A percentile compares a stretch with the other conserved stretches of the same genome.
Evolutionary conservation across 371 early-diverging fungal species (phyloP).

Genomic region (Rhizomucor pusillus): DNA sequence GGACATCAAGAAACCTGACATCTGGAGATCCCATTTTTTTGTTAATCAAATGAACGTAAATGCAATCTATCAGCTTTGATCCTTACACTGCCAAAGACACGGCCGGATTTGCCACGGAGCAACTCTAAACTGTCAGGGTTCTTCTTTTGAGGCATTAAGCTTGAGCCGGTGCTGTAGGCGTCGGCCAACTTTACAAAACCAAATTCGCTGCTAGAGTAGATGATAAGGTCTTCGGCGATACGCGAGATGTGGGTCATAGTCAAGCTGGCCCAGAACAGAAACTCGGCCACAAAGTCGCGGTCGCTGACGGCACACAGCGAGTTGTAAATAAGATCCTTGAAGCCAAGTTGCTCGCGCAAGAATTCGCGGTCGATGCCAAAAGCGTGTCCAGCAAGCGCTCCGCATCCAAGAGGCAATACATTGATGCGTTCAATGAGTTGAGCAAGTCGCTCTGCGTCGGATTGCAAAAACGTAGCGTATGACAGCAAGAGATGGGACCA

Average conservation of each 20-base stretch:
- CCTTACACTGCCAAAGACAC: constrained; percentile 87
- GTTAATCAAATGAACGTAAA: background rate
- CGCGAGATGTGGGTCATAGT: constrained; percentile 91
- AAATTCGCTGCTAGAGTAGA: constrained; percentile 90
- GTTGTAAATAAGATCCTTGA: constrained; percentile 82
- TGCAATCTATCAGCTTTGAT: background rate
- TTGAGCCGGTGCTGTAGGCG: constrained; percentile 95
- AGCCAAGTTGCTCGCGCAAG: constrained; percentile 86
- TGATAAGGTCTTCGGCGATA: constrained; percentile 94
- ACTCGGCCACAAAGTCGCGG: constrained; percentile 96
- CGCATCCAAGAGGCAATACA: constrained; percentile 87
- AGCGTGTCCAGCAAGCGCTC: constrained; percentile 97
- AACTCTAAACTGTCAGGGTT: constrained; percentile 96
- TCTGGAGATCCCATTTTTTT: constrained; percentile 29
- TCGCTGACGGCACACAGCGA: constrained; percentile 89
- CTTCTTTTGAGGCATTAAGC: constrained; percentile 99
- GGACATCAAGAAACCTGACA: constrained; percentile 96
- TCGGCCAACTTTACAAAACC: constrained; percentile 92
- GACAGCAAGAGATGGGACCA: constrained; percentile 91
- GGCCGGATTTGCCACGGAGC: constrained; percentile 94
- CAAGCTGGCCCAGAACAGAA: constrained; percentile 86
- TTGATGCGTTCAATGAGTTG: constrained; percentile 81
- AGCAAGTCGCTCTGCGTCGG: constrained; percentile 81
- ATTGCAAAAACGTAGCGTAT: constrained; percentile 88
- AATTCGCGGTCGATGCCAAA: constrained; percentile 91